Evolutionary conservation across 148 eudicot species (phyloP), one percentile per base, ranked within the genome.

Genomic region (Fagopyrum homotropicum): DNA sequence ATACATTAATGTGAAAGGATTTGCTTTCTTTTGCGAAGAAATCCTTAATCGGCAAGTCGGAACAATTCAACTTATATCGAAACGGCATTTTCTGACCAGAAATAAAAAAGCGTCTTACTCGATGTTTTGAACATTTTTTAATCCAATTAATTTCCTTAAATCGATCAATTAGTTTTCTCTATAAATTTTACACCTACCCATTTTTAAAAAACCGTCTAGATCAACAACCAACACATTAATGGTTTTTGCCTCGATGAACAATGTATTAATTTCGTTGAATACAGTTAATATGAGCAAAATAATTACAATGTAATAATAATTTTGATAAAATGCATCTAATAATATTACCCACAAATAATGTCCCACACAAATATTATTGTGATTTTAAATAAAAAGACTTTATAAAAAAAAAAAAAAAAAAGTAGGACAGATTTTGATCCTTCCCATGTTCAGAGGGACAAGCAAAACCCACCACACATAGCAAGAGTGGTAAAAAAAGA

Each of bases 381-480:
- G 5, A 4, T 22, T 4, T 22, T 4, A 29, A 22, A 9, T 14
- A 2, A 3, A 3, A 35, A 35, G 69, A 11, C 26, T 15, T 30
- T 35, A 3, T 11, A 63, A 57, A 29, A 29, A 29, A 6, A 9
- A 57, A 6, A 9, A 57, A 22, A 57, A 11, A 11, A 43, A 63
- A 26, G 44, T 35, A 35, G 29, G 29, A 29, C 44, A 30, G 4
- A 29, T 10, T 63, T 26, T 63, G 69, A 63, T 30, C 69, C 69
- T 29, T 63, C 69, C 69, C 45, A 63, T 57, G 40, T 10, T 7
- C n/a, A 63, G 35, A 63, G 69, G 43, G 69, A 63, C 69, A 22
- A 7, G 44, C 69, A 63, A 63, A 63, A 29, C 69, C 69, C 69
- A 63, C 69, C 69, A 63, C 69, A 63, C 69, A 63, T 11, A 63